Evolutionary conservation across 2,329 filamentous ascomycete species (phyloP).

Genomic region (Claviceps pazoutovae): DNA sequence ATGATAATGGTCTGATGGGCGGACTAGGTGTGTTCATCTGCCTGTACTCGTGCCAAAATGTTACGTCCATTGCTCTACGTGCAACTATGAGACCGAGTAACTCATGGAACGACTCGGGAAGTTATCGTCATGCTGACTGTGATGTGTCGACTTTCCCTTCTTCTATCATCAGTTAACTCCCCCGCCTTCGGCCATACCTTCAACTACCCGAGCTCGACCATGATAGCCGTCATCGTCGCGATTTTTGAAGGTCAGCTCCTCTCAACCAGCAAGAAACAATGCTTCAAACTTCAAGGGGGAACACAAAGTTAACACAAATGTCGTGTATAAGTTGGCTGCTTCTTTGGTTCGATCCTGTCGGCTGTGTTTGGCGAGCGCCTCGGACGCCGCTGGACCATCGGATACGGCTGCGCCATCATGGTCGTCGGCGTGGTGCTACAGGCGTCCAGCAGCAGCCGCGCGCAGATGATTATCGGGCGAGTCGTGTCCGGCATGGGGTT

Average conservation of each 20-base stretch:
- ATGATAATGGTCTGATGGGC: slow-evolving; percentile 31
- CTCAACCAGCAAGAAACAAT: background rate
- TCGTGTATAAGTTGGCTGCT: slow-evolving; percentile 14
- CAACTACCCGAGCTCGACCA: slow-evolving; percentile 21
- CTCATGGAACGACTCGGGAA: no score
- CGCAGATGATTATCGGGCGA: slow-evolving; percentile 31
- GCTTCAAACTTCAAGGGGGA: no score
- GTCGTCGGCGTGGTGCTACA: slow-evolving; percentile 31
- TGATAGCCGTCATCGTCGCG: slow-evolving; percentile 32
- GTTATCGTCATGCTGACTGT: no score
- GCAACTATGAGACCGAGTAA: no score
- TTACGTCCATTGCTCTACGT: background rate
- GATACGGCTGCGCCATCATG: slow-evolving; percentile 28
- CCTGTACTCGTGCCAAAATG: background rate
- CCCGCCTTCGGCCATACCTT: slow-evolving; percentile 27
- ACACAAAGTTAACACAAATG: no score
- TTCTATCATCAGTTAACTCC: slow-evolving; percentile 19
- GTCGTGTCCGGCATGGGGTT: slow-evolving; percentile 25
- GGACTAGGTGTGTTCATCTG: slow-evolving; percentile 14
- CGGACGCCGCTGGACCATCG: slow-evolving; percentile 28
- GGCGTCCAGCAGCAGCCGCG: slow-evolving; percentile 25
- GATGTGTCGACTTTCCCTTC: no score
- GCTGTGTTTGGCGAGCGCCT: slow-evolving; percentile 25
- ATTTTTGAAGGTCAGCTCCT: slow-evolving; percentile 24
- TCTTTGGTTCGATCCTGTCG: slow-evolving; percentile 12